phyloP scores from a whole-genome alignment of 352 stramenopile genomes.

The Pythium sukuiense region DNA sequence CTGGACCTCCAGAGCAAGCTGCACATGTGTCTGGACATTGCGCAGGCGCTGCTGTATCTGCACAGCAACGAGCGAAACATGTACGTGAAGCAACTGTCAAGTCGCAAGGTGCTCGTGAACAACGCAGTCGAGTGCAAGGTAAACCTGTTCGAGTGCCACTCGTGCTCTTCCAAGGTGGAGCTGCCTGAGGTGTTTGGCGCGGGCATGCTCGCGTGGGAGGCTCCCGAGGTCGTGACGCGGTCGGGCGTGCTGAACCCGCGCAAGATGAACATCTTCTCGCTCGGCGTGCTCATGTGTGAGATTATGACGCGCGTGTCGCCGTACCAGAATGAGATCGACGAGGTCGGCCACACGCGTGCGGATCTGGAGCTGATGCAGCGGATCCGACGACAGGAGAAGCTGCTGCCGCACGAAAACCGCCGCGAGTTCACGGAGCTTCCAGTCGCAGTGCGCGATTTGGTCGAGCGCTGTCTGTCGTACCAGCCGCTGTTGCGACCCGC shows the following conservation, averaged over 20 bases:
- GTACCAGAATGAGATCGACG: slow-evolving; percentile 28
- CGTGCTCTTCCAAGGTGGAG: slow-evolving; percentile 12
- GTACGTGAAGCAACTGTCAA: slow-evolving; percentile 26
- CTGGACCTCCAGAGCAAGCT: slow-evolving; percentile 56
- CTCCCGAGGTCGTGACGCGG: slow-evolving; percentile 29
- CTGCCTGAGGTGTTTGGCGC: slow-evolving; percentile 24
- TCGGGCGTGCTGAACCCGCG: slow-evolving; percentile 19
- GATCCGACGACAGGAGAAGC: slow-evolving; percentile 20
- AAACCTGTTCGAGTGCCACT: slow-evolving; percentile 30
- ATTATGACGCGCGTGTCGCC: slow-evolving; percentile 29
- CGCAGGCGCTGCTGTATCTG: slow-evolving; percentile 58
- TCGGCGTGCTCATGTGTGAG: slow-evolving; percentile 34
- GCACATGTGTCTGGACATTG: slow-evolving; percentile 70
- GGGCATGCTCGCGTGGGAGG: slow-evolving; percentile 23
- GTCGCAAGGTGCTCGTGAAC: slow-evolving; percentile 34
- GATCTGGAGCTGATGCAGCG: slow-evolving; percentile 25
- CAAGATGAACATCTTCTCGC: slow-evolving; percentile 34
- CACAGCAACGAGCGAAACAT: slow-evolving; percentile 36
- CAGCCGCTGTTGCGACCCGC: slow-evolving; percentile 22
- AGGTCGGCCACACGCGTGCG: slow-evolving; percentile 22
- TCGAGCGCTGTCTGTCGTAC: slow-evolving; percentile 29
- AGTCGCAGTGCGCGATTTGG: slow-evolving; percentile 19
- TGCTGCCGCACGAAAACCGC: slow-evolving; percentile 29
- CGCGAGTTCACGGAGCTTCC: slow-evolving; percentile 25
- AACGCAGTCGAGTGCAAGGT: slow-evolving; percentile 30